A percentile compares a stretch with the other conserved stretches of the same genome.
These are phyloP conservation scores for Colletotrichum sp. DNA, from an alignment of 2,329 filamentous ascomycete genomes.

Conservation along the genomic window DNA sequence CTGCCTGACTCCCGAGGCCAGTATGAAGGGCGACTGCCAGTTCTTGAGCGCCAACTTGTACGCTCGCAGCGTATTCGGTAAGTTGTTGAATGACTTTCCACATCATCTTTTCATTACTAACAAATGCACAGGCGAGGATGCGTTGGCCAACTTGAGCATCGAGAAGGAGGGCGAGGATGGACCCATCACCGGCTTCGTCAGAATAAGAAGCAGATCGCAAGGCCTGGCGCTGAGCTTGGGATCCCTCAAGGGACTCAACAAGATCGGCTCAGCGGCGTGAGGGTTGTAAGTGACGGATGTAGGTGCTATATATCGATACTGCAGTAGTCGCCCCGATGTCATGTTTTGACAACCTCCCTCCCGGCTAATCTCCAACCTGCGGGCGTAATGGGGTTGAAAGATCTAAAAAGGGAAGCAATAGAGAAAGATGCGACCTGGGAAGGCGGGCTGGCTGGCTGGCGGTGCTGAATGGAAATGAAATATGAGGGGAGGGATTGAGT, in stretches of 20 bases:
- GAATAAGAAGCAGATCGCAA: conserved; percentile 96
- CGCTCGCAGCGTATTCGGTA: conserved; percentile 97
- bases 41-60: conserved; percentile 98
- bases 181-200: conserved; percentile 94
- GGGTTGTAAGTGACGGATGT: background rate
- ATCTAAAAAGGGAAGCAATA: background rate
- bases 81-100: conserved; percentile 43
- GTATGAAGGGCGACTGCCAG: conserved; percentile 95
- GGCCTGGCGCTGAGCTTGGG: conserved; percentile 92
- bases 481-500: background rate
- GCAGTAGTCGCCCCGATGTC: background rate
- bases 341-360: background rate
- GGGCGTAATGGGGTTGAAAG: conserved; percentile 7
- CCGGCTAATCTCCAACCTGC: background rate
- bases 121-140: conserved; percentile 81
- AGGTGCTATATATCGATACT: conserved; percentile 12
- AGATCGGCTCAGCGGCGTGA: conserved; percentile 61
- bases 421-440: background rate
- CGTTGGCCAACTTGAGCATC: conserved; percentile 94
- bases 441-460: background rate
- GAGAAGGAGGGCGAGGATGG: conserved; percentile 97
- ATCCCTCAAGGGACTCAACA: conserved; percentile 92
- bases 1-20: conserved; percentile 94
- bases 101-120: conserved; percentile 27
- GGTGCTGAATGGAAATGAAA: conserved; percentile 9